Conservation (phyloP, 192 early-diverging fungal genomes). For the Linnemannia zychae region DNA sequence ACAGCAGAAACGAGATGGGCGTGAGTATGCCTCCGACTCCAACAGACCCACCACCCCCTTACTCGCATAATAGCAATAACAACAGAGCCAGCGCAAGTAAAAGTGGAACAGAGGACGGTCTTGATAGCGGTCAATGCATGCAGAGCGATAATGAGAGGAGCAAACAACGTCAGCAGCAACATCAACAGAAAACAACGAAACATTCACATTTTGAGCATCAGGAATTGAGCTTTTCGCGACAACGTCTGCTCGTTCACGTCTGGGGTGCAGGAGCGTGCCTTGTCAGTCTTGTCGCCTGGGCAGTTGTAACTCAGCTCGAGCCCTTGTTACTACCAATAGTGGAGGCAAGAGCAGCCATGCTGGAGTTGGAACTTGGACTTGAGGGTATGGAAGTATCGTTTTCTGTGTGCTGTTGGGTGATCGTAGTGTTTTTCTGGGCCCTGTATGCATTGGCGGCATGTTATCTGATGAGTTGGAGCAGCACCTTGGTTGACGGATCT, state of each 20-base stretch:
- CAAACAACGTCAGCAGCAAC: not conserved
- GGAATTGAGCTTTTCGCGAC: not conserved
- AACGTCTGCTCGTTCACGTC: not conserved
- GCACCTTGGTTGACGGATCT: not conserved
- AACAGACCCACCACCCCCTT: conserved; percentile 5
- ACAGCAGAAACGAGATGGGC: not conserved
- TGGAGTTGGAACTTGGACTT: not conserved
- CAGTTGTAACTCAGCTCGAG: not conserved
- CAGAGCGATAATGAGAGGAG: not conserved
- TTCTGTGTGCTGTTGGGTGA: not conserved
- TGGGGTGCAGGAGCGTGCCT: not conserved
- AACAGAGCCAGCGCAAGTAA: not conserved
- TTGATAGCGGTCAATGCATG: not conserved
- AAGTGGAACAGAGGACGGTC: not conserved
- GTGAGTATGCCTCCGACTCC: not conserved
- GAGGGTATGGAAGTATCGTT: not conserved
- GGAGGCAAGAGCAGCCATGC: not conserved
- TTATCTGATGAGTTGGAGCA: not conserved
- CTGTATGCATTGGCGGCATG: not conserved
- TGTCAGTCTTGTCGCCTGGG: not conserved
- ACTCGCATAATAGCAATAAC: not conserved
- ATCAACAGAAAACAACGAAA: not conserved
- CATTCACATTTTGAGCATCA: too few species aligned
- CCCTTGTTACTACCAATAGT: not conserved
- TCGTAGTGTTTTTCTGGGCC: not conserved